These are phyloP conservation scores for Phytophthora nicotianae DNA, from an alignment of 352 stramenopile species.

Conservation along the genomic window DNA sequence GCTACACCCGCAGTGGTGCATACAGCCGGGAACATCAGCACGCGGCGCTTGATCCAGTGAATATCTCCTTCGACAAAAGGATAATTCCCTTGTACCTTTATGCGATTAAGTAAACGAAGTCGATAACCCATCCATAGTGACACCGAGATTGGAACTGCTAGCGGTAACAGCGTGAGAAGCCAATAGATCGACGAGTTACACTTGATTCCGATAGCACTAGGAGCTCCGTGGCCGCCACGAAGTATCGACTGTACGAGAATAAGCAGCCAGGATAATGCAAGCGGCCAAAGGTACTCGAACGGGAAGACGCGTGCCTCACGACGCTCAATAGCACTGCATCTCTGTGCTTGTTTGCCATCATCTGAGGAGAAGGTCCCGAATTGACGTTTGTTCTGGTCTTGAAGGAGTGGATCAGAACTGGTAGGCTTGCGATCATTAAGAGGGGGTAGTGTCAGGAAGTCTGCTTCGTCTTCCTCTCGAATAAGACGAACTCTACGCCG, in stretches of 20 bases:
- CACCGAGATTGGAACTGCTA: slow-evolving; percentile 62
- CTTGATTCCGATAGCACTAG: slow-evolving; percentile 86
- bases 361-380: slow-evolving; percentile 54
- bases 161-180: slow-evolving; percentile 86
- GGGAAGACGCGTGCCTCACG: slow-evolving; percentile 51
- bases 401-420: slow-evolving; percentile 22
- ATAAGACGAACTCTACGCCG: slow-evolving; percentile 47
- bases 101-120: slow-evolving; percentile 59
- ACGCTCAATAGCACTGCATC: slow-evolving; percentile 40
- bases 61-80: slow-evolving; percentile 93
- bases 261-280: slow-evolving; percentile 58
- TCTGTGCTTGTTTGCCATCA: slow-evolving; percentile 36
- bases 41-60: slow-evolving; percentile 89
- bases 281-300: slow-evolving; percentile 49
- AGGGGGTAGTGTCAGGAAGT: slow-evolving; percentile 64
- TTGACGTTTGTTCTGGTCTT: neutral
- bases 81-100: slow-evolving; percentile 58
- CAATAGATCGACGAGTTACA: slow-evolving; percentile 93
- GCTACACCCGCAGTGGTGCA: slow-evolving; percentile 94
- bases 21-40: slow-evolving; percentile 90
- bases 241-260: slow-evolving; percentile 68
- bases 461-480: slow-evolving; percentile 51
- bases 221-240: slow-evolving; percentile 62
- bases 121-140: slow-evolving; percentile 48
- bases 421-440: slow-evolving; percentile 28